phyloP scores from a whole-genome alignment of 169 alveolate species.

The Plasmodium berghei region DNA sequence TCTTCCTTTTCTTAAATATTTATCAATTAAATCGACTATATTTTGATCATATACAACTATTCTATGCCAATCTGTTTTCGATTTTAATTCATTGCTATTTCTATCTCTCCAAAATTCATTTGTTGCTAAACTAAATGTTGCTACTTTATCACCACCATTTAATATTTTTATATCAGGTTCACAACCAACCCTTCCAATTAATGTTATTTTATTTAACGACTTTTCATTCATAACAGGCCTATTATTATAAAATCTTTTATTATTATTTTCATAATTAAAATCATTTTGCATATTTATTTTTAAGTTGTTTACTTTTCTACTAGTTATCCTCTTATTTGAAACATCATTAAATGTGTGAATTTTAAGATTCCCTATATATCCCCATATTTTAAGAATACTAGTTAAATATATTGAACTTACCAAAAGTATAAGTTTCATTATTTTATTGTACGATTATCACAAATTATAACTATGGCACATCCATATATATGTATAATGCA shows the following conservation, averaged over 20 bases:
- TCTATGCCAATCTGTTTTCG: constrained; percentile 79
- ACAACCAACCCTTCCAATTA: constrained; percentile 77
- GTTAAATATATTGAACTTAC: background rate
- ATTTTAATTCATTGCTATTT: constrained; percentile 59
- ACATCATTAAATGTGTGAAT: constrained; percentile 1
- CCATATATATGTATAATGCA: too few species aligned
- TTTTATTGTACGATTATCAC: background rate
- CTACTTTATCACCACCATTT: constrained; percentile 77
- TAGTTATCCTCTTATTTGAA: constrained; percentile 8
- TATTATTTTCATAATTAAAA: constrained; percentile 16
- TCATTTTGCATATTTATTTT: constrained; percentile 45
- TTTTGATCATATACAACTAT: constrained; percentile 72
- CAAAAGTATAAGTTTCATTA: background rate
- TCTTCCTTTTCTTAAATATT: constrained; percentile 78
- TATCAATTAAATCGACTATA: constrained; percentile 75
- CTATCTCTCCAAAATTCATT: constrained; percentile 80
- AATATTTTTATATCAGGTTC: constrained; percentile 78
- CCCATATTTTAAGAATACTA: constrained; percentile 3
- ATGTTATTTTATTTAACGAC: constrained; percentile 57
- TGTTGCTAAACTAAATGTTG: constrained; percentile 78
- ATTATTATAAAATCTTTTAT: constrained; percentile 33
- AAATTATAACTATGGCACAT: too few species aligned
- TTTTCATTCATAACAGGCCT: constrained; percentile 37
- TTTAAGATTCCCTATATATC: constrained; percentile 24
- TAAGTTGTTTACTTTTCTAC: constrained; percentile 2